Conservation (phyloP, 1,139 yeast species). For the Yamadazyma diospyri region DNA sequence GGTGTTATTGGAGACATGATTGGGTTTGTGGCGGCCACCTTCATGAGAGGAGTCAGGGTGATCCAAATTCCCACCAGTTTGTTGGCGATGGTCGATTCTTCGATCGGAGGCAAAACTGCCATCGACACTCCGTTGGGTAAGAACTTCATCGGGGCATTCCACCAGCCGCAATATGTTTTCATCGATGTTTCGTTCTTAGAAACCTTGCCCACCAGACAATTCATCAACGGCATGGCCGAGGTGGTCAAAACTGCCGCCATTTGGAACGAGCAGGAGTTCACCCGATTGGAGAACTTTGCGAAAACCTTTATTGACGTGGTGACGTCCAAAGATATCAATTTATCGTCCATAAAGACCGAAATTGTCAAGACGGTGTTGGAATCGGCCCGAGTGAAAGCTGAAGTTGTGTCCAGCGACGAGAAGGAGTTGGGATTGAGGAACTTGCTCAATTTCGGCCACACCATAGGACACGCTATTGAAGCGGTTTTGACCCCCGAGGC, state of each 20-base stretch:
- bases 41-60: constrained; percentile 96
- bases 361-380: constrained; percentile 78
- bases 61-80: constrained; percentile 93
- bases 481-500: constrained; percentile 95
- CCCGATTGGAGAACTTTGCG: constrained; percentile 76
- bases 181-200: constrained; percentile 86
- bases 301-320: constrained; percentile 63
- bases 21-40: constrained; percentile 97
- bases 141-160: constrained; percentile 94
- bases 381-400: constrained; percentile 87
- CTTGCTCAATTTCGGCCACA: constrained; percentile 90
- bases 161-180: constrained; percentile 90
- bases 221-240: constrained; percentile 98
- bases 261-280: constrained; percentile 89
- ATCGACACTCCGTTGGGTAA: constrained; percentile 97
- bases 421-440: constrained; percentile 94
- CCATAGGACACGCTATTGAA: constrained; percentile 97
- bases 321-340: constrained; percentile 44
- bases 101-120: constrained; percentile 98
- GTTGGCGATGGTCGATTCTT: constrained; percentile 96
- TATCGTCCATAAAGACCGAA: constrained; percentile 66
- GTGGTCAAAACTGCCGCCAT: constrained; percentile 98
- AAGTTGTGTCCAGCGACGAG: constrained; percentile 91
- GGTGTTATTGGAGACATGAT: constrained; percentile 99
- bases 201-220: constrained; percentile 88